Conservation (phyloP, 2,329 filamentous ascomycete genomes). For the Aspergillus awamori region DNA sequence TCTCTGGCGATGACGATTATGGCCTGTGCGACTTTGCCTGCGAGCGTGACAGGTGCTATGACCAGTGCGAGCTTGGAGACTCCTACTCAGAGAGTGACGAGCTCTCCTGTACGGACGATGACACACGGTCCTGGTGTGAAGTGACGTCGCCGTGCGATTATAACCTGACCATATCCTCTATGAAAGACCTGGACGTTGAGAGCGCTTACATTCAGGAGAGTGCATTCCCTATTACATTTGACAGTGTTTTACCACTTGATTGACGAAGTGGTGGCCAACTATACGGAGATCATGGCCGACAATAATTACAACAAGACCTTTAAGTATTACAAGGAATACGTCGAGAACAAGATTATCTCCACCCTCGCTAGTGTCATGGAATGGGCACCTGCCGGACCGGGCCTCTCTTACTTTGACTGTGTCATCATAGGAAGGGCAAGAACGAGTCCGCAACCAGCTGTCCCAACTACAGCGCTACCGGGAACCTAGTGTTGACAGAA, state of each 20-base stretch:
- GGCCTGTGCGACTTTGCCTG: constrained; percentile 1
- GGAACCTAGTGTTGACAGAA: too few relatives aligned
- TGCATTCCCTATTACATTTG: constrained; percentile 1
- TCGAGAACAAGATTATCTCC: background rate
- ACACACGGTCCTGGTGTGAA: background rate
- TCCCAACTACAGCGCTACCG: background rate
- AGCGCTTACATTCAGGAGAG: background rate
- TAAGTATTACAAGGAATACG: background rate
- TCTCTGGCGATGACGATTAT: background rate
- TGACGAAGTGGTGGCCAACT: background rate
- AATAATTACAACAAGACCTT: constrained; percentile 6
- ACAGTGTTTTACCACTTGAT: background rate
- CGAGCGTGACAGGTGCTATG: constrained; percentile 2
- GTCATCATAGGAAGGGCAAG: background rate
- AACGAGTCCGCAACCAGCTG: background rate
- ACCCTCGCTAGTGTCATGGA: background rate
- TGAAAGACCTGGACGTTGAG: background rate
- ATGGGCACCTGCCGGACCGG: background rate
- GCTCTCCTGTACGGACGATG: background rate
- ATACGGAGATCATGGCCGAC: background rate
- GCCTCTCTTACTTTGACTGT: background rate
- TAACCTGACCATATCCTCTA: background rate
- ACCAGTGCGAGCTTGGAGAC: background rate
- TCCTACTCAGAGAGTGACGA: background rate
- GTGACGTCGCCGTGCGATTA: background rate